Evolutionary conservation across 495 filamentous ascomycete genomes (phyloP).

Genomic region (Hyaloscypha bicolor): DNA sequence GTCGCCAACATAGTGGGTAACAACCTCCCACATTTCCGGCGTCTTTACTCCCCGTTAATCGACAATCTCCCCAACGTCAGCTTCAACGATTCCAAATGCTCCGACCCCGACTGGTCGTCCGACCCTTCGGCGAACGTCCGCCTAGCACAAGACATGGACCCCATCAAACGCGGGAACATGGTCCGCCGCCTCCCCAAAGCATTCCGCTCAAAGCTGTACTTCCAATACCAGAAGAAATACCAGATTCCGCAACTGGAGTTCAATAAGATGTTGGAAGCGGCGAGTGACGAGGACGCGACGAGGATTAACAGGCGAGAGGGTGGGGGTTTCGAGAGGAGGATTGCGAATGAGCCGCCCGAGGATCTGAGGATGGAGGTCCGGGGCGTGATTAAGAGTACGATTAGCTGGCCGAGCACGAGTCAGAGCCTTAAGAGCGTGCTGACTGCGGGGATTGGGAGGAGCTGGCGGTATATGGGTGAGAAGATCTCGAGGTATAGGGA

Average conservation of each 20-base stretch:
- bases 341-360: conserved; percentile 66
- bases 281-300: conserved; percentile 66
- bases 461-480: conserved; percentile 76
- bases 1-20: conserved; percentile 90
- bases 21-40: conserved; percentile 88
- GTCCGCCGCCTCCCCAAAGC: conserved; percentile 85
- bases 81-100: conserved; percentile 71
- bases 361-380: conserved; percentile 68
- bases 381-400: conserved; percentile 77
- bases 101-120: conserved; percentile 63
- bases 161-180: conserved; percentile 89
- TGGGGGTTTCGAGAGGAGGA: conserved; percentile 81
- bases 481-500: conserved; percentile 75
- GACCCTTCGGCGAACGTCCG: conserved; percentile 61
- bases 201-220: conserved; percentile 89
- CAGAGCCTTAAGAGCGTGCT: conserved; percentile 81
- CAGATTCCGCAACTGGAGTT: conserved; percentile 83
- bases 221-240: conserved; percentile 89
- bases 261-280: conserved; percentile 78
- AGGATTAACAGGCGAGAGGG: conserved; percentile 74
- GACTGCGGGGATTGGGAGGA: conserved; percentile 70
- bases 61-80: conserved; percentile 84
- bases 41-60: conserved; percentile 86
- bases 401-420: conserved; percentile 84
- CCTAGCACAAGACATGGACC: conserved; percentile 88